A percentile compares a stretch with the other conserved stretches of the same genome.
These are phyloP conservation scores for Polytrichum commune DNA, from an alignment of 225 moss, liverwort and hornwort genomes.

Conservation along the genomic window DNA sequence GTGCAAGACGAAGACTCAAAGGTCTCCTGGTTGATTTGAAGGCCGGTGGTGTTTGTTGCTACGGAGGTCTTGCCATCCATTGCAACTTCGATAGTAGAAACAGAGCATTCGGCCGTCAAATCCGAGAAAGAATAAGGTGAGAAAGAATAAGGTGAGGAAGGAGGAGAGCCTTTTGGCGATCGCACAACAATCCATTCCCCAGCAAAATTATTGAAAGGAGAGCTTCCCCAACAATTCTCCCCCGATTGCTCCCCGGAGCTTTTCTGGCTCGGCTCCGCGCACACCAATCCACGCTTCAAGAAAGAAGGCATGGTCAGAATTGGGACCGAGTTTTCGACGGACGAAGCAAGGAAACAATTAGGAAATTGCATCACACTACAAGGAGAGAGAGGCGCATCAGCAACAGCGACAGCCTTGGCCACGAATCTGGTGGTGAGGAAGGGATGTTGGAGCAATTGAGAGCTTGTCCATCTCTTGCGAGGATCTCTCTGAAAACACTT, in stretches of 20 bases:
- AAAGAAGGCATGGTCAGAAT: slow-evolving; percentile 38
- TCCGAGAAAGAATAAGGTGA: background rate
- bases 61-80: background rate
- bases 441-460: slow-evolving; percentile 50
- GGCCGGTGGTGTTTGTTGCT: no score
- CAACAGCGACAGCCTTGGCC: background rate
- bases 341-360: background rate
- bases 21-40: no score
- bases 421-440: slow-evolving; percentile 31
- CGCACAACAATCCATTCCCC: slow-evolving; percentile 54
- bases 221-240: slow-evolving; percentile 37
- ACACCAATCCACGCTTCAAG: slow-evolving; percentile 12
- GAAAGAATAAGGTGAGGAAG: background rate
- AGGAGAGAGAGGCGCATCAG: slow-evolving; percentile 21
- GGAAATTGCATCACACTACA: slow-evolving; percentile 31
- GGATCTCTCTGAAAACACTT: slow-evolving; percentile 60
- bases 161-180: slow-evolving; percentile 27
- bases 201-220: slow-evolving; percentile 28
- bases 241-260: slow-evolving; percentile 1
- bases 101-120: background rate
- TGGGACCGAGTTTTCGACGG: slow-evolving; percentile 41
- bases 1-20: no score
- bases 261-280: slow-evolving; percentile 5
- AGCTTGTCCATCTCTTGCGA: slow-evolving; percentile 42
- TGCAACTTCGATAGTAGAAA: background rate